Evolutionary conservation across 495 filamentous ascomycete genomes (phyloP).

Genomic region (Penicillium bovifimosum): DNA sequence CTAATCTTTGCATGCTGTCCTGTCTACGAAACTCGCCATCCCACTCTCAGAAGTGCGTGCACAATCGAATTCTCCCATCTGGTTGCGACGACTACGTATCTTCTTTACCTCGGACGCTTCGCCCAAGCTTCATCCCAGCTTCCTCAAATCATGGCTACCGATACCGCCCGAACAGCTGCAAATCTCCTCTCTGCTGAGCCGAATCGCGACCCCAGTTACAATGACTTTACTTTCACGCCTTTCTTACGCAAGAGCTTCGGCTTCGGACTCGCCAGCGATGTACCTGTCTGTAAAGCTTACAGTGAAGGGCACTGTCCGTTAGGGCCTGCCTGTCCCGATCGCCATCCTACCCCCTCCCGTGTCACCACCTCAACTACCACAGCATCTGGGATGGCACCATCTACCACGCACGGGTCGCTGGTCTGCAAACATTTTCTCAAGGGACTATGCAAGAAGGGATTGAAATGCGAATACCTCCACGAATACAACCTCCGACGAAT

Average conservation of each 20-base stretch:
- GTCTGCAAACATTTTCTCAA: constrained; percentile 99
- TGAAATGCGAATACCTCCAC: constrained; percentile 92
- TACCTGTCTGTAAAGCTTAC: constrained; percentile 76
- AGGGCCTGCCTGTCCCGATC: constrained; percentile 68
- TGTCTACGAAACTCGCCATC: background rate
- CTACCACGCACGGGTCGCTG: constrained; percentile 54
- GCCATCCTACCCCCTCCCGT: constrained; percentile 46
- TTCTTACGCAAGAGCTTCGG: constrained; percentile 71
- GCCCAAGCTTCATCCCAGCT: background rate
- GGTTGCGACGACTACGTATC: background rate
- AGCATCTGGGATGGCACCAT: constrained; percentile 47
- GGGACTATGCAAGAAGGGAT: constrained; percentile 94
- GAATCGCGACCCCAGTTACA: constrained; percentile 51
- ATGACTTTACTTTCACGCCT: constrained; percentile 64
- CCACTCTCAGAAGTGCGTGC: background rate
- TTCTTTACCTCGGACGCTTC: background rate
- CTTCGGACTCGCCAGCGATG: constrained; percentile 67
- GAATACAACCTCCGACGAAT: constrained; percentile 97
- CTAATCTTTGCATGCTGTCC: background rate
- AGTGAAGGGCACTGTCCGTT: constrained; percentile 73
- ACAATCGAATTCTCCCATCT: background rate
- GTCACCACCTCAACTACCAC: constrained; percentile 47
- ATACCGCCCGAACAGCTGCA: constrained; percentile 30
- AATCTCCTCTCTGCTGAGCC: constrained; percentile 35
- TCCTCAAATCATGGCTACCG: constrained; percentile 32